Evolutionary conservation across 306 rosid genomes (phyloP).

Genomic region (Castanea sativa): DNA sequence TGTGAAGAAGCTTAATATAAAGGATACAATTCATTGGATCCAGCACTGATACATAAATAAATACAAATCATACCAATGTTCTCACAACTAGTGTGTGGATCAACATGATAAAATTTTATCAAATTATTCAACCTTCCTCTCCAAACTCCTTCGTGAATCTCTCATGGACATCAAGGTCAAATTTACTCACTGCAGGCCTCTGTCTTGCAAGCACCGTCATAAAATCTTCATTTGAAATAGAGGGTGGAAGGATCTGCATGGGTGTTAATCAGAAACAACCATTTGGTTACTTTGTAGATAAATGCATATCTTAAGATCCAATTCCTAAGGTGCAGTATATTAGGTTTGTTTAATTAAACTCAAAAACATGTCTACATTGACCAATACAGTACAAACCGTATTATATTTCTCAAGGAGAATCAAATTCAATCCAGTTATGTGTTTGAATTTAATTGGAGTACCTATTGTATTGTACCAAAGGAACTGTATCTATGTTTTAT

Average conservation of each 20-base stretch:
- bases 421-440: too few relatives aligned
- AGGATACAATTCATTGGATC: conserved; percentile 41
- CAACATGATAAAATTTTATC: conserved; percentile 33
- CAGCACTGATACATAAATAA: conserved; percentile 32
- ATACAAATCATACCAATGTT: conserved; percentile 38
- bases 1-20: conserved; percentile 23
- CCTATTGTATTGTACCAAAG: too few relatives aligned
- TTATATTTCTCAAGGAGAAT: too few relatives aligned
- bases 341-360: too few relatives aligned
- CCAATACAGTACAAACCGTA: too few relatives aligned
- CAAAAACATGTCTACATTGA: too few relatives aligned
- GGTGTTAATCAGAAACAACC: conserved; percentile 20
- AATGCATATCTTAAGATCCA: not conserved
- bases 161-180: conserved; percentile 87
- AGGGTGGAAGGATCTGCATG: conserved; percentile 94
- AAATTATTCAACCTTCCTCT: conserved; percentile 79
- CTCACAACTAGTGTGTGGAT: conserved; percentile 29
- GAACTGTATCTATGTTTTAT: too few relatives aligned
- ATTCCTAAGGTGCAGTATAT: too few relatives aligned
- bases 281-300: conserved; percentile 6
- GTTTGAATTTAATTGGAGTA: too few relatives aligned
- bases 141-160: conserved; percentile 96
- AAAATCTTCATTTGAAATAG: conserved; percentile 75
- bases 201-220: conserved; percentile 97
- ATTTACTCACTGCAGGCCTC: conserved; percentile 91